These are phyloP conservation scores for Boletus pseudopeckii DNA, from an alignment of 768 basidiomycete genomes.

Conservation along the genomic window DNA sequence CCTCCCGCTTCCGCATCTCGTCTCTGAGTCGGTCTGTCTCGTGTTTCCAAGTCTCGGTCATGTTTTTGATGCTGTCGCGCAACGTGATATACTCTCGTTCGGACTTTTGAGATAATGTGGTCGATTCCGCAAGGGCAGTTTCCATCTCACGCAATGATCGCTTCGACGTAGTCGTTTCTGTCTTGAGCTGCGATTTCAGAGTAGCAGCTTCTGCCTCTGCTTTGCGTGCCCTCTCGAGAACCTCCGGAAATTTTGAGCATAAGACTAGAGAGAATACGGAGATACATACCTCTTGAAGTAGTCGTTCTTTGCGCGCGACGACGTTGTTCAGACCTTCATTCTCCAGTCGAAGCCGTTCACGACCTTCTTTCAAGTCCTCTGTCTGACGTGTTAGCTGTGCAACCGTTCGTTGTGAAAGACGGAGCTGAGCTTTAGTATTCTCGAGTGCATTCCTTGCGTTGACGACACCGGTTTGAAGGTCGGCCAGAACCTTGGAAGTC, in stretches of 20 bases:
- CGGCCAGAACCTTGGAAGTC: constrained; percentile 84
- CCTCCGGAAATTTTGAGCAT: constrained; percentile 35
- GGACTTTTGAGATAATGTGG: constrained; percentile 71
- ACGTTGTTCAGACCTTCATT: constrained; percentile 89
- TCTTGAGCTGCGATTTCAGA: constrained; percentile 70
- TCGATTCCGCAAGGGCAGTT: constrained; percentile 64
- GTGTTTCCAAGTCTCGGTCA: constrained; percentile 68
- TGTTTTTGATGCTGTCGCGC: constrained; percentile 69
- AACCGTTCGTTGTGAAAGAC: constrained; percentile 78
- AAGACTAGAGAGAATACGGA: neutral
- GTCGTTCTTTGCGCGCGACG: constrained; percentile 80
- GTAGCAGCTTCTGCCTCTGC: constrained; percentile 73
- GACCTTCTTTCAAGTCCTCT: constrained; percentile 84
- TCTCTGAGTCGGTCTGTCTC: constrained; percentile 69
- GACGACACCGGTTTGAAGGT: constrained; percentile 79
- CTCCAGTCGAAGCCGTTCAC: constrained; percentile 78
- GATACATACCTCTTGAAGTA: constrained; percentile 74
- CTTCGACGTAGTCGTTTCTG: constrained; percentile 68
- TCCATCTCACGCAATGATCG: constrained; percentile 82
- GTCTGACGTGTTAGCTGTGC: constrained; percentile 81
- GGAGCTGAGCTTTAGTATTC: constrained; percentile 78
- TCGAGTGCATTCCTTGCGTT: constrained; percentile 79
- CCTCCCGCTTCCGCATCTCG: constrained; percentile 75
- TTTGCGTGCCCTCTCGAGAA: constrained; percentile 80
- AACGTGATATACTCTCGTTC: constrained; percentile 82